These are phyloP conservation scores for Erodium texanum DNA, from an alignment of 441 rosid species.

Conservation along the genomic window DNA sequence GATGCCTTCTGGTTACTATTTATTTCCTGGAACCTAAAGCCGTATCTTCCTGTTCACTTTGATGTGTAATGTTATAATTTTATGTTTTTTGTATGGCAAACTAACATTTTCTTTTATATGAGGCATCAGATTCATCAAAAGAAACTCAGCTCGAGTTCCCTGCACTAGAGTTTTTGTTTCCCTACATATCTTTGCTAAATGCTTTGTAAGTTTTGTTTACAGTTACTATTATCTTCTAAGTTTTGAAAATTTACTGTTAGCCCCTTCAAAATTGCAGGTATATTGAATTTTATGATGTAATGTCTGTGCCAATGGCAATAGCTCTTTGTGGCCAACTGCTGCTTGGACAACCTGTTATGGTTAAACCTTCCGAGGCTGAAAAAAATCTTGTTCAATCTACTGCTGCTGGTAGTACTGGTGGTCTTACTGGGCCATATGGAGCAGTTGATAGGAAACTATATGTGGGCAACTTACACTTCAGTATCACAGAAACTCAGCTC, in stretches of 20 bases:
- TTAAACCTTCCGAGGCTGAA: conserved; percentile 96
- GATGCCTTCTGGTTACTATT: neutral
- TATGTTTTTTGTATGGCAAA: conserved; percentile 23
- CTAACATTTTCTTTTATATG: conserved; percentile 38
- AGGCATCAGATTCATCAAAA: conserved; percentile 55
- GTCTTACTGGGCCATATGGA: conserved; percentile 58
- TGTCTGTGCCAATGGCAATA: conserved; percentile 93
- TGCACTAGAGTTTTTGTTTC: conserved; percentile 61
- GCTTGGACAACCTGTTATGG: conserved; percentile 92
- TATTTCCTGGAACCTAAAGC: neutral
- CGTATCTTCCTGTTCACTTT: neutral
- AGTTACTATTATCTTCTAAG: conserved; percentile 12
- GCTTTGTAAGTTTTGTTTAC: conserved; percentile 44
- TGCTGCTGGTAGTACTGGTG: conserved; percentile 39
- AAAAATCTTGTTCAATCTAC: conserved; percentile 82
- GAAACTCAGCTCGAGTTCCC: conserved; percentile 25
- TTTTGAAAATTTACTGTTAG: conserved; percentile 26
- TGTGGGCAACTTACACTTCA: conserved; percentile 86
- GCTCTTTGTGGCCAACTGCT: conserved; percentile 76
- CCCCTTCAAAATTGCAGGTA: conserved; percentile 50
- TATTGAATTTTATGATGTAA: conserved; percentile 79
- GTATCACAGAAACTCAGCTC: conserved; percentile 84
- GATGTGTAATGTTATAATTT: conserved; percentile 10
- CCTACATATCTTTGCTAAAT: conserved; percentile 35
- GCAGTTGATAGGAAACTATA: conserved; percentile 77